Evolutionary conservation across 2,329 filamentous ascomycete genomes (phyloP).

Genomic region (Colletotrichum tropicale): DNA sequence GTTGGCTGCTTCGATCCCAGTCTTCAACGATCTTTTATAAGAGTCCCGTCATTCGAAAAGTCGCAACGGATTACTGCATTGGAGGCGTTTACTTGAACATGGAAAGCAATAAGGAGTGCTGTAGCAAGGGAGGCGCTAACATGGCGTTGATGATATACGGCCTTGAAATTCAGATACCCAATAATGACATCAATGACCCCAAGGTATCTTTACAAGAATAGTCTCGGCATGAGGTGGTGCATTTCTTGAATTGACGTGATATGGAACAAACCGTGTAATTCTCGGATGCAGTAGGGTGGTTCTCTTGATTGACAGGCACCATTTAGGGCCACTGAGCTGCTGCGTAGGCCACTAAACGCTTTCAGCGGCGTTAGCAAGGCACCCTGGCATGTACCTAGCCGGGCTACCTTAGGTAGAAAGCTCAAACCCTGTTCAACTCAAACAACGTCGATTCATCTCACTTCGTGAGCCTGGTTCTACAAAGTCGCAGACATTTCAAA

Average conservation of each 20-base stretch:
- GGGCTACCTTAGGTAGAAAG: not conserved
- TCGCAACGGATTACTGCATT: not conserved
- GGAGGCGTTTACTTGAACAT: not conserved
- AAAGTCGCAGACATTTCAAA: not conserved
- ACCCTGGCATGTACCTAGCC: not conserved
- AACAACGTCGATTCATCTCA: not conserved
- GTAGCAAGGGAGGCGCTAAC: not conserved
- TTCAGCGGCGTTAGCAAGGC: not conserved
- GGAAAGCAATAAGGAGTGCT: not conserved
- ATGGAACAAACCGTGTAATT: not conserved
- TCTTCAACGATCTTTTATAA: not conserved
- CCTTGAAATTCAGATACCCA: slow-evolving; percentile 15
- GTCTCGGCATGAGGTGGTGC: not conserved
- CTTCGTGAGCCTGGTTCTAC: not conserved
- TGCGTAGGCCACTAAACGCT: not conserved
- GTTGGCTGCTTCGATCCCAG: not conserved
- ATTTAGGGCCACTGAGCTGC: not conserved
- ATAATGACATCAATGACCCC: not conserved
- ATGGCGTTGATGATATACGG: slow-evolving; percentile 12
- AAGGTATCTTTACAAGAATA: not conserved
- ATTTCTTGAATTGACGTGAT: not conserved
- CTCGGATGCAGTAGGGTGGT: not conserved
- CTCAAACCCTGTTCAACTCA: not conserved
- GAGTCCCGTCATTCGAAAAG: not conserved
- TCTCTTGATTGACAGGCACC: not conserved